A percentile compares a stretch with the other conserved stretches of the same genome.
Evolutionary conservation across 768 basidiomycete genomes (phyloP).

Genomic region (Coprinellus micaceus): DNA sequence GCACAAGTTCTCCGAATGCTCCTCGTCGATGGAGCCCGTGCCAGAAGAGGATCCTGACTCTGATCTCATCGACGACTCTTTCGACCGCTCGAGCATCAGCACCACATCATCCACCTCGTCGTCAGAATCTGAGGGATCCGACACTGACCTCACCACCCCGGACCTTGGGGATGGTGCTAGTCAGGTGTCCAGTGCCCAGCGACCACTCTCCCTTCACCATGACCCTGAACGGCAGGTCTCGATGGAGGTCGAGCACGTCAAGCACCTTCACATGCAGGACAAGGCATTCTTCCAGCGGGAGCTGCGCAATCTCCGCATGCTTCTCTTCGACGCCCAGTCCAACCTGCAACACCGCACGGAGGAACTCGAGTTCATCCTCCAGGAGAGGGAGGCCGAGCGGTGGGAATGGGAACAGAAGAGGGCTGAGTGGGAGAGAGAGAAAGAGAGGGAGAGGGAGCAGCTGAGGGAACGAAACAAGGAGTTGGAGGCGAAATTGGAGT

Average conservation of each 20-base stretch:
- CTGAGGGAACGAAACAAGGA: background rate
- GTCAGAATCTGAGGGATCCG: background rate
- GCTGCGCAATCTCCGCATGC: background rate
- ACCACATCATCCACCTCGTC: background rate
- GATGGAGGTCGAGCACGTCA: slow-evolving; percentile 1
- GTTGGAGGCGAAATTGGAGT: background rate
- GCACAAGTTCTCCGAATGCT: background rate
- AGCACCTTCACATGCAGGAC: slow-evolving; percentile 3
- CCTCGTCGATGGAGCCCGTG: background rate
- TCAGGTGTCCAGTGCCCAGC: no score
- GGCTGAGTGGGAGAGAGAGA: background rate
- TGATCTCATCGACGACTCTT: background rate
- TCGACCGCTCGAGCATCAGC: background rate
- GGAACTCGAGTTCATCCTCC: background rate
- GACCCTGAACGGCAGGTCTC: background rate
- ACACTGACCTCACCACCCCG: background rate
- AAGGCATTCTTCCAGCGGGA: slow-evolving; percentile 3
- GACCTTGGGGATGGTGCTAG: background rate
- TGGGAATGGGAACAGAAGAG: background rate
- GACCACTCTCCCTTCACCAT: background rate
- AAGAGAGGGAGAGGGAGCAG: background rate
- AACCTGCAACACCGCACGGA: background rate
- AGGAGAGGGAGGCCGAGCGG: background rate
- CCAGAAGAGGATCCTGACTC: slow-evolving; percentile 1
- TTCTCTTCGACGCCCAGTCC: background rate